Base-by-base conservation (phyloP, 208 protist species). In the Borovskyia barvae region DNA sequence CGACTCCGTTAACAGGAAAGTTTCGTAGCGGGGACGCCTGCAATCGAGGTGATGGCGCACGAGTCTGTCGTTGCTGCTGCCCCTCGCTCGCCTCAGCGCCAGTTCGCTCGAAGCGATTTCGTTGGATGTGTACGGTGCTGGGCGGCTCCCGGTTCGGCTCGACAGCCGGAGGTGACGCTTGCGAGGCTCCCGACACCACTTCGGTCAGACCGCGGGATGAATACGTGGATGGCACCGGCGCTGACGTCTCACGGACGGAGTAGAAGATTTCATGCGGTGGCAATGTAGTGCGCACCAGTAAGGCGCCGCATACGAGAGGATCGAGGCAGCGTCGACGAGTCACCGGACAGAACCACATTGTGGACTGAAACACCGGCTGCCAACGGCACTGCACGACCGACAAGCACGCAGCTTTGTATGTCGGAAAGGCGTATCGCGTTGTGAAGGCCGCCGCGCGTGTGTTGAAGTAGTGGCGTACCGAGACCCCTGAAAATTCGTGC, bases 281-380 rank as follows among this genome's bases (percentile, higher is more conserved):
- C 40, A 53, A 25, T 19, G 47, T 47, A 9, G 46, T 39, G 25
- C 24, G 24, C 19, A 55, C 17, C 12, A 79, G 58, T 15, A 81
- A 39, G 3, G 66, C 55, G 19, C 79, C 76, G 41, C 47, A 76
- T 9, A 90, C 75, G 43, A 72, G 52, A 17, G 75, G 71, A 65
- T 93, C 87, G 1, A 87, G 58, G 53, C 87, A 93, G 42, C 87
- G 82, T n/a, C 77, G 72, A 2, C 79, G 80, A 29, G 75, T 80
- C 7, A 93, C 82, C 0, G 80, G 87, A 57, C 87, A 93, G 74
- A 85, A 93, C 49, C 81, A 85, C 77, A 90, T 78, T 3, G 80
- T 89, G 28, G 72, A 75, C 50, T 77, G 80, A 54, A 93, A 93
- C 46, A 69, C 47, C 0, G 79, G 74, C 52, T 77, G 75, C 77